phyloP scores from a whole-genome alignment of 2,329 filamentous ascomycete genomes.

The Talaromyces atroroseus region DNA sequence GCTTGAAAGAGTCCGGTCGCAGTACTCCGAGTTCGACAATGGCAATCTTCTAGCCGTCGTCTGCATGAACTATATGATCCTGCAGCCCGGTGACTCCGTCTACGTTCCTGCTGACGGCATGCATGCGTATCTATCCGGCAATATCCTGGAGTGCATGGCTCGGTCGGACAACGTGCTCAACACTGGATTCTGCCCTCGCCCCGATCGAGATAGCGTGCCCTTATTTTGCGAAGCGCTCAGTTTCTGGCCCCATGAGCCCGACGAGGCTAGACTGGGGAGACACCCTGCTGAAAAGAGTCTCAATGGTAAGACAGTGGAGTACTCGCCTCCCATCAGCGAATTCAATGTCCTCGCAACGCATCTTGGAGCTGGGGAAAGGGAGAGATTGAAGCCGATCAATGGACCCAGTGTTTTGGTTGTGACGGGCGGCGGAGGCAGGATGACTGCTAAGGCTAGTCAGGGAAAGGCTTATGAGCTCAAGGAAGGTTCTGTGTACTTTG shows the following conservation, averaged over 20 bases:
- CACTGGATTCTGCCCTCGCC: conserved; percentile 65
- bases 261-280: conserved; percentile 53
- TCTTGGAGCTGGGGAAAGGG: conserved; percentile 53
- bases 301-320: conserved; percentile 58
- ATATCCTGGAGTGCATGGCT: conserved; percentile 77
- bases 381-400: conserved; percentile 50
- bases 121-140: conserved; percentile 66
- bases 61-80: conserved; percentile 67
- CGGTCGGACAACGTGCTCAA: conserved; percentile 70
- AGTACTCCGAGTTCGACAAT: conserved; percentile 60
- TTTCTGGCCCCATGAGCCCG: conserved; percentile 56
- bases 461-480: conserved; percentile 50
- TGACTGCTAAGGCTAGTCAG: conserved; percentile 43
- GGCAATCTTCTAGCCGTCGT: conserved; percentile 64
- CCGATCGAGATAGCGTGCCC: conserved; percentile 59
- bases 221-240: conserved; percentile 59
- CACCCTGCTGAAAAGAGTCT: conserved; percentile 47
- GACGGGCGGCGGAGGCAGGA: conserved; percentile 52
- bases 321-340: conserved; percentile 64
- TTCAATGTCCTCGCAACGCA: conserved; percentile 63
- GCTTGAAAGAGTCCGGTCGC: conserved; percentile 57
- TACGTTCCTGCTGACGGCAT: conserved; percentile 70
- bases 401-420: conserved; percentile 62
- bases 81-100: conserved; percentile 61
- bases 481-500: conserved; percentile 61